phyloP scores from a whole-genome alignment of 2,329 filamentous ascomycete species.

The Pseudogymnoascus sp. region DNA sequence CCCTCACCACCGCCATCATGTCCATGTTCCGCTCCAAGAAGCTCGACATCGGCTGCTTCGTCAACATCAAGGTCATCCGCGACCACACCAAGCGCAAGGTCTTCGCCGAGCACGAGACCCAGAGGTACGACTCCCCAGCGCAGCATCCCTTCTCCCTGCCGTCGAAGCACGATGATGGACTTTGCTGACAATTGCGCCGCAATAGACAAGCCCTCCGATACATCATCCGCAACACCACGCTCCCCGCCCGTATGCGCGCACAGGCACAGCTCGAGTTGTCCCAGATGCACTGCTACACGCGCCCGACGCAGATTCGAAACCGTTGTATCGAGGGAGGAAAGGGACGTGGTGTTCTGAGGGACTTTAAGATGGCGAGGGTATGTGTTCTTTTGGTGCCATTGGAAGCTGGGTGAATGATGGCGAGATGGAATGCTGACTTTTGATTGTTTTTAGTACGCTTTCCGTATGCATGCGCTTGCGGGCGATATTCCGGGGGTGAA shows the following conservation, averaged over 20 bases:
- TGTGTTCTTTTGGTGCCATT: constrained; percentile 32
- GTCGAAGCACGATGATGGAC: background rate
- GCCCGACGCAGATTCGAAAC: constrained; percentile 89
- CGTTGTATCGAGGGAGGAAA: constrained; percentile 89
- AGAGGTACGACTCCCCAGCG: constrained; percentile 49
- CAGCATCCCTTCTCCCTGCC: background rate
- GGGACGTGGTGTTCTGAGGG: constrained; percentile 79
- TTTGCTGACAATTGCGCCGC: constrained; percentile 6
- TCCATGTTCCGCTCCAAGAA: constrained; percentile 85
- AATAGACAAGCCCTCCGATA: constrained; percentile 84
- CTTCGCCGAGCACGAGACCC: constrained; percentile 77
- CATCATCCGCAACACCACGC: constrained; percentile 84
- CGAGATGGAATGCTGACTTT: constrained; percentile 18
- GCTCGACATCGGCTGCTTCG: constrained; percentile 79
- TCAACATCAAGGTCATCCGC: constrained; percentile 81
- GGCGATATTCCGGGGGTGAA: constrained; percentile 86
- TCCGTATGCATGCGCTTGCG: constrained; percentile 78
- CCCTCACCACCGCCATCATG: constrained; percentile 43
- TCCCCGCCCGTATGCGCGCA: constrained; percentile 73
- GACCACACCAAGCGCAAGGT: constrained; percentile 97
- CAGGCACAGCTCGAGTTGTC: constrained; percentile 89
- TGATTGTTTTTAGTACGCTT: constrained; percentile 65
- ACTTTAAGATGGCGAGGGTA: constrained; percentile 89
- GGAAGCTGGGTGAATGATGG: background rate
- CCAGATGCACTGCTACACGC: constrained; percentile 94